phyloP scores from a whole-genome alignment of 129 eudicot genomes.

The Deinandra increscens region DNA sequence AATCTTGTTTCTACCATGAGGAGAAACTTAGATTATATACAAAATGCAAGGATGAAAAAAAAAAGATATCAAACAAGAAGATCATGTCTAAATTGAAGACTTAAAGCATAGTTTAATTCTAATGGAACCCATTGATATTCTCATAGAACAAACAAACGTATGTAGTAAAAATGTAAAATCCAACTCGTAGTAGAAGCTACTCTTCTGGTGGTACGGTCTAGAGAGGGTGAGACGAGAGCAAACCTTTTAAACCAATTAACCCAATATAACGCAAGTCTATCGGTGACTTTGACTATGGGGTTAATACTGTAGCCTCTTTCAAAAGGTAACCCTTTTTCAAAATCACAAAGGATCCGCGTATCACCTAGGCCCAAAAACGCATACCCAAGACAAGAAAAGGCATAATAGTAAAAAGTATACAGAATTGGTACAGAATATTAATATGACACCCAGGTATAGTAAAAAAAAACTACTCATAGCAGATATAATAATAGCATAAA shows the following conservation, averaged over 20 bases:
- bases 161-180: no score
- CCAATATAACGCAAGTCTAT: background rate
- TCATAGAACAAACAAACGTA: background rate
- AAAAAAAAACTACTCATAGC: background rate
- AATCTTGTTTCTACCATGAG: slow-evolving; percentile 10
- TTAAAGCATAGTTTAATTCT: background rate
- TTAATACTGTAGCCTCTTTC: background rate
- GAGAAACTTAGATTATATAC: background rate
- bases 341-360: background rate
- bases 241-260: background rate
- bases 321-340: background rate
- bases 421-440: background rate
- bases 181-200: no score
- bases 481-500: background rate
- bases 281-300: background rate
- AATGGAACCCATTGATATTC: background rate
- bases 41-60: slow-evolving; percentile 10
- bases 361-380: background rate
- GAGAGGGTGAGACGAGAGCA: no score
- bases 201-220: no score
- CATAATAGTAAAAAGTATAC: background rate
- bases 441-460: background rate
- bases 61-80: background rate
- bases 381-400: background rate
- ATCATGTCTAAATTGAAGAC: slow-evolving; percentile 2